Percentiles rank a stretch among this genome's conserved stretches.
Conservation (phyloP, 139 green algal genomes). For the Volvox africanus region DNA sequence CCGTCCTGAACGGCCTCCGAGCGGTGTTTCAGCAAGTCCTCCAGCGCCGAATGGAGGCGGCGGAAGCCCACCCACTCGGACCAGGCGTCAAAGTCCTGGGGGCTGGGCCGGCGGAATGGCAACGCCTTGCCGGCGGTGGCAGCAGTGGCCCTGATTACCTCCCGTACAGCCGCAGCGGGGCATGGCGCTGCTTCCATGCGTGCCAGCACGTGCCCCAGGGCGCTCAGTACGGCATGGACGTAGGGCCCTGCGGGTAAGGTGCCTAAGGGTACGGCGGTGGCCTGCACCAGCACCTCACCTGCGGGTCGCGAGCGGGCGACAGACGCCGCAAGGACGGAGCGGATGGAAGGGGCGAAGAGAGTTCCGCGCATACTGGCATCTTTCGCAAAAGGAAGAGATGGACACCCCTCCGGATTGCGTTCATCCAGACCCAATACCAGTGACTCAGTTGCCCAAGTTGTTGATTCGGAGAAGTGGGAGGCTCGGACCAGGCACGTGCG, state of each 20-base stretch:
- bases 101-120: not conserved
- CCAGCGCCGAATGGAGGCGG: not conserved
- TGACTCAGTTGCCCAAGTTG: too few species aligned
- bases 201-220: not conserved
- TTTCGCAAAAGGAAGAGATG: too few species aligned
- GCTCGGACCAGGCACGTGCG: too few species aligned
- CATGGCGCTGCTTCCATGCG: not conserved
- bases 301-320: not conserved
- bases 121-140: not conserved
- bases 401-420: too few species aligned
- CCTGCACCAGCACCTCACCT: not conserved
- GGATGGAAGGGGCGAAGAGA: too few species aligned
- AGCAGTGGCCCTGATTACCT: not conserved
- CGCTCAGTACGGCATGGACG: not conserved
- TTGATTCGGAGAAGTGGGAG: too few species aligned
- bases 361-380: too few species aligned
- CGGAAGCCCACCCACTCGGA: slow-evolving; percentile 6
- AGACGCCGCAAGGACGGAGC: too few species aligned
- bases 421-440: too few species aligned
- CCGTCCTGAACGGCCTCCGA: too few species aligned
- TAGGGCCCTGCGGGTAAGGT: not conserved
- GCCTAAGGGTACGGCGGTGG: not conserved
- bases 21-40: too few species aligned
- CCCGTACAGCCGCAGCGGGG: not conserved
- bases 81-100: not conserved